Base-by-base conservation (phyloP, 106 monocot genomes). In the Iris macrosiphon region DNA sequence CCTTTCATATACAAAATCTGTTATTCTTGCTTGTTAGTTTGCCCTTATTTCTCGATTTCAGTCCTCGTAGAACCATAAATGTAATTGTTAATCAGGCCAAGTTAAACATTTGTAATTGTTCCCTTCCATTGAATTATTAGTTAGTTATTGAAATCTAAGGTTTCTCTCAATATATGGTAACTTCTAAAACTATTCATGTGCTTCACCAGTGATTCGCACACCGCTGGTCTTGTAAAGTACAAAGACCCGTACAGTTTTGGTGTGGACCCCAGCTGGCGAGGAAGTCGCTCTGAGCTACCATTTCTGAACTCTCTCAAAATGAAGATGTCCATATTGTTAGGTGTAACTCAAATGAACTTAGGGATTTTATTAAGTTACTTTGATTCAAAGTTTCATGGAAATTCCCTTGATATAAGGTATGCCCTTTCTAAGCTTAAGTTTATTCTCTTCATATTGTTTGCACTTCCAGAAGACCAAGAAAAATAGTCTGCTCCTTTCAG, bases 261-360 rank as follows among this genome's bases (percentile, higher is more conserved):
- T 42, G 96, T 98, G 74, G 96, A 98, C 63, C 96, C 96, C n/a
- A 87, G 77, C 25, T 98, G 96, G 96, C 82, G 90, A 40, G 96
- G 96, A 25, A 98, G 80, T 66, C 96, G 96, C 0, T 71, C 90
- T 62, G 96, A 98, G 71, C 77, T 98, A 23, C 90, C 96, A 15
- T 98, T 98, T 68, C 72, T 98, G 27, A 98, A 98, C 62, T 98
- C 96, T 21, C 64, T 98, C 20, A 98, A 98, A 70, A 98, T 98
- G 96, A 98, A 98, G 79, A 98, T 98, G 96, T 98, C 96, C 40
- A 91, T 98, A 62, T 60, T 98, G 45, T 57, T 98, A 13, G 96
- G 96, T 59, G 55, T 98, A 2, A 60, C 87, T 15, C 96, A 98
- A 50, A 98, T 98, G 96, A 98, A 98, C 49, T 62, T 98, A 35